Evolutionary conservation across 2,329 filamentous ascomycete species (phyloP), one percentile per base, ranked within the genome.

Genomic region (Fusarium sulawesiense): DNA sequence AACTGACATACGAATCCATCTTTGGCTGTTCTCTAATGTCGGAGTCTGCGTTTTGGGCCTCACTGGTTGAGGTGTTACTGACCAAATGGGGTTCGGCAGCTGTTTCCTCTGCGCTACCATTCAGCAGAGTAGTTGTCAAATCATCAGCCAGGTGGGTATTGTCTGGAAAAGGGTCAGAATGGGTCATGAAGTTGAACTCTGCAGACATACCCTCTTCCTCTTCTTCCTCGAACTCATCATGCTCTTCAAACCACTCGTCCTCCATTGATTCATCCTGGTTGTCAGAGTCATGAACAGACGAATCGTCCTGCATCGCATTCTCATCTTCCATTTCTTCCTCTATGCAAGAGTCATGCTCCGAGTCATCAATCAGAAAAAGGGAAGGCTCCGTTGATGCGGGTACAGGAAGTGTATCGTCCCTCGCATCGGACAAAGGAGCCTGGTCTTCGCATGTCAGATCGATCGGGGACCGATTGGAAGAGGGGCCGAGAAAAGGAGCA

Each of bases 361-460:
- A 6, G 3, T 37, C 34, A 37, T 37, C 34, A 37, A 37, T 18
- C 34, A 37, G 6, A 37, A 37, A 37, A 37, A 37, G 45, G 14
- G 37, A 16, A 23, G n/a, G 7, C 21, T 34, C 18, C 7, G 12
- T 37, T 23, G 25, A 10, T 29, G n/a, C 34, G n/a, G 48, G 49
- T 29, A 3, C 45, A 44, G 21, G 63, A 54, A 21, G 44, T 25
- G 49, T 29, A 34, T 66, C 71, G 7, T 56, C 56, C 41, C 68
- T 56, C 11, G 65, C 41, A 47, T 66, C 68, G 11, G 70, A 67
- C 16, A 54, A 16, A 11, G 65, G 54, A 72, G 27, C 64, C 67
- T 18, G 34, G 18, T 74, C 76, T 32, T 73, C 69, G 12, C 29
- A 61, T 6, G 54, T 73, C 55, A 77, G 46, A 62, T 77, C 70